Evolutionary conservation across 352 stramenopile genomes (phyloP).

Genomic region (Blastocystis sp.): DNA sequence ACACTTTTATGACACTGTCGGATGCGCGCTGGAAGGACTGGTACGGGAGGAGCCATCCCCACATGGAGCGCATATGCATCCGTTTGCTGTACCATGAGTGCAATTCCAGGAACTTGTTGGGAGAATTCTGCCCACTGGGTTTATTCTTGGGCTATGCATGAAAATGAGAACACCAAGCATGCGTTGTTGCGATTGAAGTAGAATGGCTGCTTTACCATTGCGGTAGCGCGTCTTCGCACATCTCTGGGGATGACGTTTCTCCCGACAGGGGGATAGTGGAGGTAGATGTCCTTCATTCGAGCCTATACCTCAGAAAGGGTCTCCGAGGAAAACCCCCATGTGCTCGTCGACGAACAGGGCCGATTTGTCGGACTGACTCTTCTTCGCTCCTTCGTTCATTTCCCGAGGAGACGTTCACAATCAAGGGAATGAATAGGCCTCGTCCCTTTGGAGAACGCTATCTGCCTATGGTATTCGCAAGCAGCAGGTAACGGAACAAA

Average conservation of each 20-base stretch:
- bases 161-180: background rate
- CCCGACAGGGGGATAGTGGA: constrained; percentile 28
- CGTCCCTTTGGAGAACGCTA: too few species aligned
- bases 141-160: background rate
- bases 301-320: constrained; percentile 10
- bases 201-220: constrained; percentile 21
- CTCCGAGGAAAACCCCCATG: background rate
- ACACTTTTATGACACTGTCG: constrained; percentile 23
- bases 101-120: background rate
- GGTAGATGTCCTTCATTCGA: constrained; percentile 28
- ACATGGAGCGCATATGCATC: constrained; percentile 41
- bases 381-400: background rate
- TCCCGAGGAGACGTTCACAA: too few species aligned
- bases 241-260: background rate
- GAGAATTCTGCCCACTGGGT: background rate
- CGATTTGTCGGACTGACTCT: background rate
- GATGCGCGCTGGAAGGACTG: background rate
- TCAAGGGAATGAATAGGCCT: too few species aligned
- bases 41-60: constrained; percentile 44
- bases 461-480: too few species aligned
- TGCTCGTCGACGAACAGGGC: background rate
- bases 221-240: constrained; percentile 11
- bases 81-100: constrained; percentile 42
- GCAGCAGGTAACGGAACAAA: too few species aligned
- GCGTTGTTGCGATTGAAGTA: constrained; percentile 30